Evolutionary conservation across 192 early-diverging fungal species (phyloP).

Genomic region (Linnemannia elongata): DNA sequence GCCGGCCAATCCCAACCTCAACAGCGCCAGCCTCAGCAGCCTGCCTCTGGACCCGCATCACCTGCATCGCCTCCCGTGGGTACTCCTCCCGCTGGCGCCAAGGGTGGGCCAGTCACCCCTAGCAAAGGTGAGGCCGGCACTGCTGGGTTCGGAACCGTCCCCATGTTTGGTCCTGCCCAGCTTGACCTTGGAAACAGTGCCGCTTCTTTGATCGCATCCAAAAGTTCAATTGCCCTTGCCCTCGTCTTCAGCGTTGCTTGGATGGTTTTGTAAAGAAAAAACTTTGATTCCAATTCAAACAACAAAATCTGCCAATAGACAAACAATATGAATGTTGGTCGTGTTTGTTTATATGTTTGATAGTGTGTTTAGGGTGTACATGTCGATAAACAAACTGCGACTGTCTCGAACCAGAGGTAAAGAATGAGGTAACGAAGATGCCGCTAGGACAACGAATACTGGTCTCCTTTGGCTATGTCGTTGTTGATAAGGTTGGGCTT

Average conservation of each 20-base stretch:
- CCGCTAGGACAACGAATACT: neutral
- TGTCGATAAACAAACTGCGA: too few species aligned
- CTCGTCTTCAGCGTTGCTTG: neutral
- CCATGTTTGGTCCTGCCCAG: slow-evolving; percentile 21
- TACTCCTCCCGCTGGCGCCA: neutral
- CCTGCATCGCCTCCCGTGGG: neutral
- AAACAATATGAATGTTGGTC: too few species aligned
- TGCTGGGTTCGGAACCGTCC: slow-evolving; percentile 8
- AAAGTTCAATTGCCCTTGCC: neutral
- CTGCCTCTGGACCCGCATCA: neutral
- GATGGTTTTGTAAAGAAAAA: neutral
- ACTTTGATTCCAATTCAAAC: too few species aligned
- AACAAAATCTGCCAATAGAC: too few species aligned
- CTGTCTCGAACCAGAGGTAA: neutral
- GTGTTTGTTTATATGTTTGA: too few species aligned
- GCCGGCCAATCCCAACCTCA: neutral
- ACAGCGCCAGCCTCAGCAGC: neutral
- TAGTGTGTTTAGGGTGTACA: too few species aligned
- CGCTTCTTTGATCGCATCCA: neutral
- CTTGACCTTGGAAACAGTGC: slow-evolving; percentile 10
- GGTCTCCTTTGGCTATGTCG: neutral
- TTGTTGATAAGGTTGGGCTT: neutral
- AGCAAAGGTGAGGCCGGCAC: neutral
- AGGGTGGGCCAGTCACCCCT: neutral
- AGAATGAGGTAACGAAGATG: neutral